A percentile compares a stretch with the other conserved stretches of the same genome.
These are phyloP conservation scores for Ceratocystis harringtonii DNA, from an alignment of 2,329 filamentous ascomycete species.

Conservation along the genomic window DNA sequence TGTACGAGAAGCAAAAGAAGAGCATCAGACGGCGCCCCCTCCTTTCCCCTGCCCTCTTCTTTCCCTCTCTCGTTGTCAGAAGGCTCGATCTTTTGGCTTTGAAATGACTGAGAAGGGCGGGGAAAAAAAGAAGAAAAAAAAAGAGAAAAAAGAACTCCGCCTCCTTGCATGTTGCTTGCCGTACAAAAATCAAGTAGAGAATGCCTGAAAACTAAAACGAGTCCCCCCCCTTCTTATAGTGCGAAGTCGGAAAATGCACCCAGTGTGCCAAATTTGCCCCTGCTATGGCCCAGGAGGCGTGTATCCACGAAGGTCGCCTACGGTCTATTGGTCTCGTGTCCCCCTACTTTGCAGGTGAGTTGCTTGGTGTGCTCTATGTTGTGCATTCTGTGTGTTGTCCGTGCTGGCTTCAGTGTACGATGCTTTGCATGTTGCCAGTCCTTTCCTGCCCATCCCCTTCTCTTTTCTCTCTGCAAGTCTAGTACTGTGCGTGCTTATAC, in stretches of 20 bases:
- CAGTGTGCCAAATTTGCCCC: constrained; percentile 13
- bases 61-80: neutral
- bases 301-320: constrained; percentile 12
- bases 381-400: neutral
- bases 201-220: neutral
- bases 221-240: constrained; percentile 12
- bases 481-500: neutral
- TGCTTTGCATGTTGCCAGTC: neutral
- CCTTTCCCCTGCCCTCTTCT: constrained; percentile 2
- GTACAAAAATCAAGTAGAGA: neutral
- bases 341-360: constrained; percentile 9
- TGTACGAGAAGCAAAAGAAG: neutral
- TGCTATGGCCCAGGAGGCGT: constrained; percentile 4
- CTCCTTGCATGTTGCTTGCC: neutral
- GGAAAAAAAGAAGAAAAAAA: neutral
- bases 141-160: no score
- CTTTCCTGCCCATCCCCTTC: neutral
- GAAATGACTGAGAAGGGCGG: neutral
- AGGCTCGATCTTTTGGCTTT: neutral
- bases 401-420: neutral
- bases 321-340: constrained; percentile 8
- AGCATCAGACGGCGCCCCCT: neutral
- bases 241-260: constrained; percentile 8
- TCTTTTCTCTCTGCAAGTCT: neutral
- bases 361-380: neutral